These are phyloP conservation scores for Senna siamea DNA, from an alignment of 306 rosid genomes.

Conservation along the genomic window DNA sequence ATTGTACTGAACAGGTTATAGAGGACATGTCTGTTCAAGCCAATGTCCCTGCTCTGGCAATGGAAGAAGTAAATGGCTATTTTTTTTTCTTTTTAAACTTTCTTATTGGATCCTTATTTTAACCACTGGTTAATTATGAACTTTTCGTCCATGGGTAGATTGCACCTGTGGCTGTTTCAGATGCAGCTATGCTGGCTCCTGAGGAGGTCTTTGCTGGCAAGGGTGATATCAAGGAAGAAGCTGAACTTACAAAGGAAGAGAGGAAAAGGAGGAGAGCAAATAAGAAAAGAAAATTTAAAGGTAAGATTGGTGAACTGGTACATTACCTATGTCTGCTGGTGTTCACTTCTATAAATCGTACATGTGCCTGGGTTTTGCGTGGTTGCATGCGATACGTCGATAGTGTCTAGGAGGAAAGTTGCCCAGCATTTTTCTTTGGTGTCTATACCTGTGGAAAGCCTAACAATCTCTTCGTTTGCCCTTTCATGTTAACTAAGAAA, in stretches of 20 bases:
- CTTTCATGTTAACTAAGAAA: too few species aligned
- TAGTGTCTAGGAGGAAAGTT: conserved; percentile 23
- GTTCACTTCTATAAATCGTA: conserved; percentile 11
- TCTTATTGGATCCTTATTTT: conserved; percentile 7
- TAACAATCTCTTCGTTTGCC: conserved; percentile 12
- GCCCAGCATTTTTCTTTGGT: conserved; percentile 28
- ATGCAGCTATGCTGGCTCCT: conserved; percentile 97
- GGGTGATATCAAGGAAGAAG: conserved; percentile 89
- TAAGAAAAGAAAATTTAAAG: conserved; percentile 88
- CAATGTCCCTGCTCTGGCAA: conserved; percentile 93
- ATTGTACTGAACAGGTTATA: conserved; percentile 63
- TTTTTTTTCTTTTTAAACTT: conserved; percentile 4
- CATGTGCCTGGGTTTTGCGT: conserved; percentile 12
- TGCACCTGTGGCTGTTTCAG: conserved; percentile 97
- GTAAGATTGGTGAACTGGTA: conserved; percentile 44
- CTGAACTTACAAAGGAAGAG: conserved; percentile 84
- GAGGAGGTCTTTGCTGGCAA: conserved; percentile 94
- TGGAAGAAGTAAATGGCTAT: conserved; percentile 85
- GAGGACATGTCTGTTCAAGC: conserved; percentile 84
- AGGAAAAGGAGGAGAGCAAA: conserved; percentile 91
- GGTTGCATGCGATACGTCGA: conserved; percentile 16
- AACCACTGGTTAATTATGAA: conserved; percentile 29
- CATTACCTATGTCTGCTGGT: background rate
- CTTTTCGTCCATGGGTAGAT: conserved; percentile 57
- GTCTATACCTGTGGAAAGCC: background rate